Evolutionary conservation across 495 filamentous ascomycete species (phyloP), one percentile per base, ranked within the genome.

Genomic region (Physcia stellaris): DNA sequence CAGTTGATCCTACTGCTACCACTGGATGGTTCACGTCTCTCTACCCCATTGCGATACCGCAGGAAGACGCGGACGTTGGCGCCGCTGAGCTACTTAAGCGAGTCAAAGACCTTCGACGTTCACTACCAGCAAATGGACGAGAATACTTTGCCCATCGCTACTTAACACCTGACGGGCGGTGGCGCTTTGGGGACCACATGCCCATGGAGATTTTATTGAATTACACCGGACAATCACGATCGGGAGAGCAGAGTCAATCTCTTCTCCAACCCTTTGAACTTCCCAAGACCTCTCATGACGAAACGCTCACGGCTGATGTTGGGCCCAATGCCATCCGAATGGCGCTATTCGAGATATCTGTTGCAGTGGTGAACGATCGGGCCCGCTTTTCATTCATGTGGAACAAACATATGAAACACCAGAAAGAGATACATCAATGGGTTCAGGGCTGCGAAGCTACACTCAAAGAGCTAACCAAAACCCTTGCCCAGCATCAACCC

Each of bases 191-290:
- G 19, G 55, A 56, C 9, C 70, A 71, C 23, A 66, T 68, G 50
- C 78, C 78, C 1, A 57, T 82, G 32, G 80, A 85, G 57, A 68
- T 83, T 23, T 61, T 77, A 3, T 79, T 83, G 53, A 81, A 77
- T 44, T 82, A 82, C 46, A 64, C 75, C 21, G 79, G 76, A 2
- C 60, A 64, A 9, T 55, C 71, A 24, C 75, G 78, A 40, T 68
- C 75, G 35, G 53, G 78, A 3, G 73, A 77, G 50, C 61, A 68
- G 2, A 57, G 64, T 7, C 70, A 77, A 26, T 67, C 73, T 0
- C 53, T 81, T 3, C 65, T 83, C 52, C 67, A 73, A 31, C 67
- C 68, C 40, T 67, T 69, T 15, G 75, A 79, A 27, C 68, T 73
- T 28, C 52, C 51, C 1, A 58, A 60, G 15, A 54, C 60, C 35